Percentiles rank a stretch among this genome's conserved stretches.
Conservation (phyloP, 306 rosid genomes). For the Malus orientalis region DNA sequence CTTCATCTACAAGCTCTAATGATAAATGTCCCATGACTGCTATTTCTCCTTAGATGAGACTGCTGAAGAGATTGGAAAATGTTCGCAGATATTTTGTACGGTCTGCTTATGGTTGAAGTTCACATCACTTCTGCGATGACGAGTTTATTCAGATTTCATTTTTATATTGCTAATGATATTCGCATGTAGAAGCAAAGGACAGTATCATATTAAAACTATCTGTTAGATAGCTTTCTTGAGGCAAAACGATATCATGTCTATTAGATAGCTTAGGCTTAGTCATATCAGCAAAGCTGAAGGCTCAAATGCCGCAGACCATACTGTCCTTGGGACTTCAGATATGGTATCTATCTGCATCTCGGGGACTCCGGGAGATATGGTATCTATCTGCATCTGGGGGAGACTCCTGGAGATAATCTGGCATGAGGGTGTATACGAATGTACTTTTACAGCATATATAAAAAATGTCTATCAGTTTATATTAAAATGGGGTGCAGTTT, state of each 20-base stretch:
- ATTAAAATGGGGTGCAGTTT: not conserved
- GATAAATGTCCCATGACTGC: not conserved
- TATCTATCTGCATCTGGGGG: not conserved
- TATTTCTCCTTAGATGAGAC: not conserved
- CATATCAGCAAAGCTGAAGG: not conserved
- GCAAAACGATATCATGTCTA: not conserved
- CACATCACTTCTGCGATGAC: not conserved
- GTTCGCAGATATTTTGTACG: not conserved
- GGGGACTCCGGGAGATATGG: not conserved
- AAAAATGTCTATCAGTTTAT: not conserved
- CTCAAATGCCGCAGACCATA: not conserved
- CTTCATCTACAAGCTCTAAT: not conserved
- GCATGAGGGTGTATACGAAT: not conserved
- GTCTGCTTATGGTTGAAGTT: not conserved
- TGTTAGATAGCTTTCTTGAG: too few species aligned
- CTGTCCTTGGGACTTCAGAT: not conserved
- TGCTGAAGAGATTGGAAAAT: not conserved
- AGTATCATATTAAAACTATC: not conserved
- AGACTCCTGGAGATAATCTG: not conserved
- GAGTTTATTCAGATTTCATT: not conserved
- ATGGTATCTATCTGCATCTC: not conserved
- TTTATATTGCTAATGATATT: not conserved
- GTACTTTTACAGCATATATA: not conserved
- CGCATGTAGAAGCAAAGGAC: not conserved
- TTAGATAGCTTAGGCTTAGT: not conserved